Evolutionary conservation across 768 basidiomycete genomes (phyloP).

Genomic region (Mycena kentingensis): DNA sequence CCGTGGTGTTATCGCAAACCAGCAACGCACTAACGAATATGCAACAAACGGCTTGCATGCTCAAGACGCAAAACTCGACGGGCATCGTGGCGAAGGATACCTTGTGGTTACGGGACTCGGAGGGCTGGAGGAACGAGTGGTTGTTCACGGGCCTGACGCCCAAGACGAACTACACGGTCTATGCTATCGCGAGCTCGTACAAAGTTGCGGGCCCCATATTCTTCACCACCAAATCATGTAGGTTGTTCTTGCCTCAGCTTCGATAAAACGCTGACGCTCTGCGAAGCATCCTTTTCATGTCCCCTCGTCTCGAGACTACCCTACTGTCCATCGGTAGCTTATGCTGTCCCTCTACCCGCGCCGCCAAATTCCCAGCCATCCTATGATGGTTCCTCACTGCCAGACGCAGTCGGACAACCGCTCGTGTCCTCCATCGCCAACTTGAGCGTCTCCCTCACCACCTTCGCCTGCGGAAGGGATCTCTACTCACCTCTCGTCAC

Average conservation of each 20-base stretch:
- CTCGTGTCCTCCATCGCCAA: constrained; percentile 65
- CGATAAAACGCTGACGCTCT: background rate
- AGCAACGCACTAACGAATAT: constrained; percentile 39
- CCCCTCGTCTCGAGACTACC: constrained; percentile 70
- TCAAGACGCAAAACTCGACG: constrained; percentile 41
- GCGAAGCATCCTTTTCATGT: constrained; percentile 64
- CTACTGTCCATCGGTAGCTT: constrained; percentile 72
- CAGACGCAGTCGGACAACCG: constrained; percentile 46
- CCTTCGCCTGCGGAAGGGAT: constrained; percentile 79
- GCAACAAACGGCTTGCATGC: constrained; percentile 61
- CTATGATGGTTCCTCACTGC: constrained; percentile 56
- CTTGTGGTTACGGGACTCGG: constrained; percentile 56
- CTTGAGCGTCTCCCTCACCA: constrained; percentile 72
- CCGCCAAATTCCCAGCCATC: constrained; percentile 43
- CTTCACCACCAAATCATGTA: constrained; percentile 76
- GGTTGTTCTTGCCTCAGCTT: constrained; percentile 23
- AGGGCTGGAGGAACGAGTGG: constrained; percentile 74
- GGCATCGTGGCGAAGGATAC: constrained; percentile 46
- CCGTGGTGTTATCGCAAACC: constrained; percentile 58
- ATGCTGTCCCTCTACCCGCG: constrained; percentile 65
- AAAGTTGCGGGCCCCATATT: constrained; percentile 69
- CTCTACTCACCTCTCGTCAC: constrained; percentile 75
- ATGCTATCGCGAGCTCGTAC: constrained; percentile 55
- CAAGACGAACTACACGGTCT: constrained; percentile 79
- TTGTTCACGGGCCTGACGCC: constrained; percentile 58